phyloP scores from a whole-genome alignment of 352 stramenopile genomes.

The Lagenidium sp. region DNA sequence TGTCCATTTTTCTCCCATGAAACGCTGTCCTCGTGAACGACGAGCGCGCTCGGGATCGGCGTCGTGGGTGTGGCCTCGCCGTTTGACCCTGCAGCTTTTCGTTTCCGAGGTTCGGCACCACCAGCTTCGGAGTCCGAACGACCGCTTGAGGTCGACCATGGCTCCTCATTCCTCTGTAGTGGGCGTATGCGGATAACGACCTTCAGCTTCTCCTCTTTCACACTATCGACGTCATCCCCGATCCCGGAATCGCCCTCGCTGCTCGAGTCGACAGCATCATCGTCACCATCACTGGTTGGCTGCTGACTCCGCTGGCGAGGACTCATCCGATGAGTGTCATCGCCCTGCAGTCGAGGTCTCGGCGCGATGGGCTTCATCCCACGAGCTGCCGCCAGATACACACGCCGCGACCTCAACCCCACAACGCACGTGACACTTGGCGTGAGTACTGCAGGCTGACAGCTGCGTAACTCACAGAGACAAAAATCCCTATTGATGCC shows the following conservation, averaged over 20 bases:
- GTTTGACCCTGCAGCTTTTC: neutral
- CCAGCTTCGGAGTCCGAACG: neutral
- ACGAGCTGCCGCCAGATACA: too few species aligned
- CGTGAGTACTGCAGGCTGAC: too few species aligned
- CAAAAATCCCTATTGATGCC: too few species aligned
- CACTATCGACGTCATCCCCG: neutral
- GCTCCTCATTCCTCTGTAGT: constrained; percentile 35
- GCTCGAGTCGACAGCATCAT: neutral
- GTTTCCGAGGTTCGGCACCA: neutral
- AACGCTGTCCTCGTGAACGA: constrained; percentile 22
- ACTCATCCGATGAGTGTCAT: too few species aligned
- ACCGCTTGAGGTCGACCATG: constrained; percentile 12
- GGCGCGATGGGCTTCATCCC: too few species aligned
- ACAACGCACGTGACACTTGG: too few species aligned
- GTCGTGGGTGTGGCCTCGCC: too few species aligned
- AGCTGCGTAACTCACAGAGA: too few species aligned
- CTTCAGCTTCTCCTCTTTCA: constrained; percentile 44
- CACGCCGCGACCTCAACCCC: too few species aligned
- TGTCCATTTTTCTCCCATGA: constrained; percentile 65
- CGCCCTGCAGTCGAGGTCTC: too few species aligned
- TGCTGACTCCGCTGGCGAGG: neutral
- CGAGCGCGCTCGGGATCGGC: neutral
- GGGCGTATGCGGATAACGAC: constrained; percentile 51
- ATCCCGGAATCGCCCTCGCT: neutral
- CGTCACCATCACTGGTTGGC: neutral